These are phyloP conservation scores for Coemansia sp. DNA, from an alignment of 192 early-diverging fungal species.

Conservation along the genomic window DNA sequence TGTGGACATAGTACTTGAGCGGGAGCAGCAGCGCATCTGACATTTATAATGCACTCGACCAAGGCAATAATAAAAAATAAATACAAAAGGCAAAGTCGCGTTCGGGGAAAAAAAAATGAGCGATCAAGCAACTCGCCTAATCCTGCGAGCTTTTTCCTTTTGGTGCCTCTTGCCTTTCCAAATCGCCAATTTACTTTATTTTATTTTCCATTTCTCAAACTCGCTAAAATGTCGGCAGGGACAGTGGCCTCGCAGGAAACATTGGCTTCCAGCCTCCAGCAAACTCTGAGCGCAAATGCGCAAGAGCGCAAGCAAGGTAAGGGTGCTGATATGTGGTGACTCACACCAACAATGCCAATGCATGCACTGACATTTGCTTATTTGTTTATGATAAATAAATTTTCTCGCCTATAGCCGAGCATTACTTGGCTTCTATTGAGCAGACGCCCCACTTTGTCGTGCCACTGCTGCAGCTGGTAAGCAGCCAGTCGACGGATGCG, in stretches of 20 bases:
- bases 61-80: background rate
- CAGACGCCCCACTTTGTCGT: conserved; percentile 67
- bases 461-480: conserved; percentile 77
- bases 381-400: background rate
- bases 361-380: background rate
- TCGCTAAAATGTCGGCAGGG: conserved; percentile 17
- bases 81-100: no score
- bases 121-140: no score
- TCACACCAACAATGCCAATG: background rate
- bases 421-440: conserved; percentile 60
- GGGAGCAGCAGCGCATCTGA: conserved; percentile 21
- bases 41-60: conserved; percentile 1
- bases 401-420: conserved; percentile 57
- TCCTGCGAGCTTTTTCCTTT: no score
- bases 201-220: background rate
- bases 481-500: conserved; percentile 59
- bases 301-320: conserved; percentile 55
- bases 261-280: conserved; percentile 52
- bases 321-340: background rate
- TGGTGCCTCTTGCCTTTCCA: no score
- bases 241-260: conserved; percentile 23
- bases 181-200: background rate
- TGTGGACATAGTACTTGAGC: conserved; percentile 33
- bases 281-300: conserved; percentile 46
- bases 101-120: background rate